Evolutionary conservation across 768 basidiomycete species (phyloP).

Genomic region (Phallus indusiatus): DNA sequence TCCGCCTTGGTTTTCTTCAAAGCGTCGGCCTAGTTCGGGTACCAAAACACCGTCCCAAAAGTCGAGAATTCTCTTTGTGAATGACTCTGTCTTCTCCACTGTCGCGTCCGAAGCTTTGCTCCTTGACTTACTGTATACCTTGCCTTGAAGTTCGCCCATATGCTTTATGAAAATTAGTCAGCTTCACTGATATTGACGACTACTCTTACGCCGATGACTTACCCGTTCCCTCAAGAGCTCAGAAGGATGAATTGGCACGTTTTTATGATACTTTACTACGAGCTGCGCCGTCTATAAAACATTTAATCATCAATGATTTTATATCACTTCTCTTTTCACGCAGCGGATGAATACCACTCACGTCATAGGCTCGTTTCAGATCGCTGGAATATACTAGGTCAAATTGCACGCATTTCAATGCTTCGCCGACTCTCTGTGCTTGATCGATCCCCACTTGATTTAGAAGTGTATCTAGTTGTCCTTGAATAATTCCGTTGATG

Average conservation of each 20-base stretch:
- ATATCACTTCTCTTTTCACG: neutral
- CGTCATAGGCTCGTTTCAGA: constrained; percentile 56
- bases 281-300: constrained; percentile 54
- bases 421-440: constrained; percentile 44
- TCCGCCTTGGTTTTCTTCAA: neutral
- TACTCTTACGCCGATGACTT: constrained; percentile 14
- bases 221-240: constrained; percentile 59
- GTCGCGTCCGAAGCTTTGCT: constrained; percentile 17
- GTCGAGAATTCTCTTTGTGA: constrained; percentile 37
- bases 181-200: neutral
- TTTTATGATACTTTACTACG: constrained; percentile 47
- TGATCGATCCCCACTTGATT: constrained; percentile 56
- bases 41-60: constrained; percentile 54
- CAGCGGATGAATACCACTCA: constrained; percentile 27
- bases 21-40: neutral
- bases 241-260: constrained; percentile 32
- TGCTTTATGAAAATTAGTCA: constrained; percentile 26
- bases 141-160: constrained; percentile 56
- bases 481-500: constrained; percentile 54
- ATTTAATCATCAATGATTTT: neutral
- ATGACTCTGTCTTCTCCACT: constrained; percentile 30
- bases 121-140: neutral
- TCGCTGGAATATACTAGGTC: constrained; percentile 61
- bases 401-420: constrained; percentile 46
- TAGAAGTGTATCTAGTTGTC: constrained; percentile 60